Evolutionary conservation across 2,329 filamentous ascomycete genomes (phyloP).

Genomic region (Aspergillus persii): DNA sequence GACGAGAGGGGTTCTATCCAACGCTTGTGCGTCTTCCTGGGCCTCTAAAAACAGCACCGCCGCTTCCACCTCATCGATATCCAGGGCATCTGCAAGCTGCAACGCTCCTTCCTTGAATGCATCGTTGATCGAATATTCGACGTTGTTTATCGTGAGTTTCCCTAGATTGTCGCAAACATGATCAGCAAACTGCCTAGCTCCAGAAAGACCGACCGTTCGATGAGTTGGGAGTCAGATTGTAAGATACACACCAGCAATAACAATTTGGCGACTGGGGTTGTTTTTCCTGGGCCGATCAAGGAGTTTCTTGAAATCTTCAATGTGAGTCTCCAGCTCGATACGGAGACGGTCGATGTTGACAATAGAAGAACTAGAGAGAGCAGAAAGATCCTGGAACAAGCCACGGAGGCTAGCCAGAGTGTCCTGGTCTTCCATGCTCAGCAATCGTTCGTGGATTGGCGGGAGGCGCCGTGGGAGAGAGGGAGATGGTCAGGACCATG

Average conservation of each 20-base stretch:
- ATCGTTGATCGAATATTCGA: conserved; percentile 77
- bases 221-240: background rate
- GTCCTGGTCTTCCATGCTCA: conserved; percentile 68
- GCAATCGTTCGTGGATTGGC: conserved; percentile 20
- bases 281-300: conserved; percentile 74
- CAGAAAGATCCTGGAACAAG: conserved; percentile 80
- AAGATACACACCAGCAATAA: conserved; percentile 61
- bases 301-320: conserved; percentile 66
- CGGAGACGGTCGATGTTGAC: conserved; percentile 68
- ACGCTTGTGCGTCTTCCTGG: conserved; percentile 63
- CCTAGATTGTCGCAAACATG: conserved; percentile 49
- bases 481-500: conserved; percentile 13
- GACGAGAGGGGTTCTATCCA: conserved; percentile 72
- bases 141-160: conserved; percentile 69
- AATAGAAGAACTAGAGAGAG: conserved; percentile 69
- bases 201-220: background rate
- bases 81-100: conserved; percentile 79
- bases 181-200: conserved; percentile 16
- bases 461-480: conserved; percentile 26
- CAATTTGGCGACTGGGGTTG: conserved; percentile 68
- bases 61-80: conserved; percentile 85
- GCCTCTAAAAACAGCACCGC: conserved; percentile 73
- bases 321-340: conserved; percentile 62
- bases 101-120: conserved; percentile 82
- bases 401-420: conserved; percentile 75